These are phyloP conservation scores for Clarireedia monteithiana DNA, from an alignment of 2,329 filamentous ascomycete genomes.

Conservation along the genomic window DNA sequence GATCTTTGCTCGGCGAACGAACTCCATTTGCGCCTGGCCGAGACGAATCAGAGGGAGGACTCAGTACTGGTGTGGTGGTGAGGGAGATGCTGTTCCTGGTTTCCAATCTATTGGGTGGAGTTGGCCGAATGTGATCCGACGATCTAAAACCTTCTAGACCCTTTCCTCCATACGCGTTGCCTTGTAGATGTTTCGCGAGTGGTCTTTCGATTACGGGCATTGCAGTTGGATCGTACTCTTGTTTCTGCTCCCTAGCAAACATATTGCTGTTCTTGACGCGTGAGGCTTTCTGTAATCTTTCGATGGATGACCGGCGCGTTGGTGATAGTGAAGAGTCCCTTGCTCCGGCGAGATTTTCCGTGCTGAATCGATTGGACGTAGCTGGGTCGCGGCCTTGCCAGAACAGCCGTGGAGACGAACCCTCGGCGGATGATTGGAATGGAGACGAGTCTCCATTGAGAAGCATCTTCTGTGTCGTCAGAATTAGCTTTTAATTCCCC, in stretches of 20 bases:
- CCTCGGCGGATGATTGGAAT: constrained; percentile 59
- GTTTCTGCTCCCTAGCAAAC: constrained; percentile 84
- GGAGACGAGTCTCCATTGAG: constrained; percentile 70
- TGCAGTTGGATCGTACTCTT: constrained; percentile 81
- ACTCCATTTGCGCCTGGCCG: constrained; percentile 27
- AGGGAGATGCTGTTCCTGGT: constrained; percentile 54
- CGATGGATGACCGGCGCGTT: constrained; percentile 80
- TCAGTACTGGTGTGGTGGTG: constrained; percentile 37
- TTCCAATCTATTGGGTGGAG: constrained; percentile 44
- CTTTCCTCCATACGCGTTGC: constrained; percentile 58
- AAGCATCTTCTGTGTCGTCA: constrained; percentile 50
- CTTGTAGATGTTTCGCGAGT: constrained; percentile 64
- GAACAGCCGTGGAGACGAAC: constrained; percentile 75
- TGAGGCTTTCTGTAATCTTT: constrained; percentile 89
- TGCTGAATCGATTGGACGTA: constrained; percentile 54
- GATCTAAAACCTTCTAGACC: constrained; percentile 46
- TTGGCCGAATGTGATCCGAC: constrained; percentile 35
- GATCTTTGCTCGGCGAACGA: constrained; percentile 57
- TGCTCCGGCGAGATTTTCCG: constrained; percentile 61
- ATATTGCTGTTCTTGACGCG: constrained; percentile 98
- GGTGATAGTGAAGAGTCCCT: constrained; percentile 54
- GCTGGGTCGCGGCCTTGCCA: constrained; percentile 73
- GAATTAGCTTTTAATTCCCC: constrained; percentile 24
- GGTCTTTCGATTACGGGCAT: constrained; percentile 75
- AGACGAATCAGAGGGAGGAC: constrained; percentile 32